These are phyloP conservation scores for Aspergillus sclerotialis DNA, from an alignment of 2,329 filamentous ascomycete genomes.

Conservation along the genomic window DNA sequence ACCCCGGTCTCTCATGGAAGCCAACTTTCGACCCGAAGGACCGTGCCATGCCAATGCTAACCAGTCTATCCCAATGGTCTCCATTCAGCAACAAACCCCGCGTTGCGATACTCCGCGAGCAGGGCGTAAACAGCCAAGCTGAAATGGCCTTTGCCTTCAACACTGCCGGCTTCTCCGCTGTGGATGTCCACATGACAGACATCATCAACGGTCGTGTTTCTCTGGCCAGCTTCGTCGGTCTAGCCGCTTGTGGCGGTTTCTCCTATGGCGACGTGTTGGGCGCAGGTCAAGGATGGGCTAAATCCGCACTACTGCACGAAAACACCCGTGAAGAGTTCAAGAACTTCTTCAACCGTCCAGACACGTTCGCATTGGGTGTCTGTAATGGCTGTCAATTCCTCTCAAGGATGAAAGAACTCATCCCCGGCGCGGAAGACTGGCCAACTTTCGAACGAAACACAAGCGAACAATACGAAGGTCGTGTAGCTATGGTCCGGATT, in stretches of 20 bases:
- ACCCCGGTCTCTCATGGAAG: constrained; percentile 80
- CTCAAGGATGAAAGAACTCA: constrained; percentile 70
- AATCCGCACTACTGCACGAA: constrained; percentile 79
- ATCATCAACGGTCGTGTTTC: constrained; percentile 71
- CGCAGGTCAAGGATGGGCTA: constrained; percentile 94
- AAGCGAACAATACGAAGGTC: constrained; percentile 83
- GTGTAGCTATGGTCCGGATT: constrained; percentile 78
- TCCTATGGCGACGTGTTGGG: constrained; percentile 89
- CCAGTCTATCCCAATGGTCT: constrained; percentile 51
- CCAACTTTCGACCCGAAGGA: constrained; percentile 75
- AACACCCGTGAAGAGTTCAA: constrained; percentile 70
- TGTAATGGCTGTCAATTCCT: constrained; percentile 99
- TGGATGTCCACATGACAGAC: constrained; percentile 97
- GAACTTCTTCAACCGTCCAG: constrained; percentile 74
- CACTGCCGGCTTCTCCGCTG: constrained; percentile 79
- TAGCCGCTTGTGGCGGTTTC: constrained; percentile 95
- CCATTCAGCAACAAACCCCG: constrained; percentile 59
- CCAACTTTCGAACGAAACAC: constrained; percentile 79
- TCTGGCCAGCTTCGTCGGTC: constrained; percentile 73
- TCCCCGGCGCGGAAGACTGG: constrained; percentile 77
- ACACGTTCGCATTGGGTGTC: constrained; percentile 88
- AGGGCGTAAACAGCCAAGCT: constrained; percentile 91
- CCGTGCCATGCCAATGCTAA: constrained; percentile 62
- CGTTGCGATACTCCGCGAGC: constrained; percentile 89
- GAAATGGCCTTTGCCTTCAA: constrained; percentile 98